Base-by-base conservation (phyloP, 208 protist species). In the Acanthamoeba comandoni region DNA sequence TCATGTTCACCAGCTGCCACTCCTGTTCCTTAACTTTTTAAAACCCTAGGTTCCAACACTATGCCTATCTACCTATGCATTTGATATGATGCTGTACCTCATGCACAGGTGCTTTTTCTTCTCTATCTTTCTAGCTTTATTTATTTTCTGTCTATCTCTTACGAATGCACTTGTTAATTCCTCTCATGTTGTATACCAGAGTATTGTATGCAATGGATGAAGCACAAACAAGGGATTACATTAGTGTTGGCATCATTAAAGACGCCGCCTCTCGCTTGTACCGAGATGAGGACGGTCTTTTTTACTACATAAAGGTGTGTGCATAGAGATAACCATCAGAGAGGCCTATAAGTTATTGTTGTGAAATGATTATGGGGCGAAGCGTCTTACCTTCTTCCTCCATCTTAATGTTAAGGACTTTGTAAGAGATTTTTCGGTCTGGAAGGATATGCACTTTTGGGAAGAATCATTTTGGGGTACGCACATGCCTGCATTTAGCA, bases 1-100 rank as follows among this genome's bases (percentile, higher is more conserved):
- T 43, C 35, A 43, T 43, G 5, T 43, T n/a, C 64, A 29, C 5
- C 3, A 26, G 2, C 69, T 77, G 17, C 53, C 24, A 35, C 26
- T 31, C 69, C 2, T 70, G 3, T 13, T 26, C 69, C 65, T 73
- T 73, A 7, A 0, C 22, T 73, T 15, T 43, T 5, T 43, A 43
- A 7, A 5, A 1, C 22, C 43, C 15, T 53, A 82, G 73, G 49
- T 82, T 9, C 73, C 73, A 9, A 48, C 73, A 15, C 51, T 82
- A 0, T 82, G 73, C 35, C 12, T 82, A 49, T 87, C 79, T 8
- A 87, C 79, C 52, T 87, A 70, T 49, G 79, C 79, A 12, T 87
- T 87, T 43, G 79, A 87, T 35, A 65, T 87, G 55, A 87, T 87
- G 79, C 79, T 87, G 39, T 87, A 87, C 35, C 9, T 87, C 7